These are phyloP conservation scores for Setaria italica DNA, from an alignment of 202 grass and related monocot species.

Conservation along the genomic window DNA sequence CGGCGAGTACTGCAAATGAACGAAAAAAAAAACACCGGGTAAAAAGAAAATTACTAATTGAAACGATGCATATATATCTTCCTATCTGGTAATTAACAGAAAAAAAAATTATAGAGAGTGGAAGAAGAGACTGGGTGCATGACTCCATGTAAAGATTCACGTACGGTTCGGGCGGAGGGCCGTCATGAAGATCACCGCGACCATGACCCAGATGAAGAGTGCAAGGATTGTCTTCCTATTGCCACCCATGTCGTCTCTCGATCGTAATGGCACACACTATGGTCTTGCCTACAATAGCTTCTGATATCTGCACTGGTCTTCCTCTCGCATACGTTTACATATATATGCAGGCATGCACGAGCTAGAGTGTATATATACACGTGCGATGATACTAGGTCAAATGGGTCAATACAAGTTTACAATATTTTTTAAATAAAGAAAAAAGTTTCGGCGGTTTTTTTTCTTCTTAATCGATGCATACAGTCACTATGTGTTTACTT, in stretches of 20 bases:
- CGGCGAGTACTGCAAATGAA: neutral
- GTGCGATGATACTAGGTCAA: neutral
- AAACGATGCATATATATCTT: neutral
- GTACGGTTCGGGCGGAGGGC: neutral
- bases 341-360: too few relatives aligned
- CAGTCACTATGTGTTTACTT: neutral
- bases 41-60: neutral
- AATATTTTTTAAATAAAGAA: too few relatives aligned
- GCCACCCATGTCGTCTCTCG: neutral
- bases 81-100: neutral
- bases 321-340: neutral
- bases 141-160: too few relatives aligned
- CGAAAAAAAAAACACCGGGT: neutral
- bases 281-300: too few relatives aligned
- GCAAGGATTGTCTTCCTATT: neutral
- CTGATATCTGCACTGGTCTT: too few relatives aligned
- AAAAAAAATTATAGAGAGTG: neutral
- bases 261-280: neutral
- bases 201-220: constrained; percentile 25
- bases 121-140: too few relatives aligned
- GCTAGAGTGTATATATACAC: neutral
- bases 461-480: too few relatives aligned
- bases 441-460: too few relatives aligned
- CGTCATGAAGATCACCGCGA: neutral
- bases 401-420: too few relatives aligned